Conservation (phyloP, 2,329 filamentous ascomycete species). For the Hypocrella siamensis region DNA sequence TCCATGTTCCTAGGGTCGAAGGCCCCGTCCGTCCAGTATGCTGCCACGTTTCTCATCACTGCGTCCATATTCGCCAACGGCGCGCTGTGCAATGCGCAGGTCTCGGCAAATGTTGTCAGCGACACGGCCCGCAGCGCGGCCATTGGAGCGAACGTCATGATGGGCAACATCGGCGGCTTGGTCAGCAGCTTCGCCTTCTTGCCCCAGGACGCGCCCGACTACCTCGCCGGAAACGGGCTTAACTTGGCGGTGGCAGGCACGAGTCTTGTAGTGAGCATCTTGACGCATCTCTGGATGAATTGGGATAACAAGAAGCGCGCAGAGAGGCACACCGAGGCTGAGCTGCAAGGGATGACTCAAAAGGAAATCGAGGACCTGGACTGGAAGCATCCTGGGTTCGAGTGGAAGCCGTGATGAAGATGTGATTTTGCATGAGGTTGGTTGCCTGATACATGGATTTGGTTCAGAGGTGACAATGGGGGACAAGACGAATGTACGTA, state of each 20-base stretch:
- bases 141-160: conserved; percentile 52
- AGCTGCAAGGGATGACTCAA: conserved; percentile 35
- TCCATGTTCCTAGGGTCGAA: conserved; percentile 50
- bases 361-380: conserved; percentile 44
- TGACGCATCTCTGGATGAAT: conserved; percentile 43
- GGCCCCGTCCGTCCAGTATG: conserved; percentile 42
- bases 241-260: conserved; percentile 43
- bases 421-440: neutral
- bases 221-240: conserved; percentile 54
- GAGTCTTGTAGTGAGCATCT: conserved; percentile 32
- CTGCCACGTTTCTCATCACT: conserved; percentile 54
- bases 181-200: conserved; percentile 52
- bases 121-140: conserved; percentile 53
- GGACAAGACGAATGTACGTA: neutral
- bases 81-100: conserved; percentile 50
- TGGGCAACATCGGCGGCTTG: conserved; percentile 57
- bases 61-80: conserved; percentile 48
- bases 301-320: conserved; percentile 35
- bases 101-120: conserved; percentile 53
- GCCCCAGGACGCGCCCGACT: conserved; percentile 47
- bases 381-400: conserved; percentile 50
- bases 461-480: too few species aligned
- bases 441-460: too few species aligned
- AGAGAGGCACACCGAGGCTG: conserved; percentile 16
- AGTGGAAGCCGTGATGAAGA: conserved; percentile 32